A percentile compares a stretch with the other conserved stretches of the same genome.
These are phyloP conservation scores for Bryoerythrophyllum caledonicum DNA, from an alignment of 225 moss, liverwort and hornwort species.

Conservation along the genomic window DNA sequence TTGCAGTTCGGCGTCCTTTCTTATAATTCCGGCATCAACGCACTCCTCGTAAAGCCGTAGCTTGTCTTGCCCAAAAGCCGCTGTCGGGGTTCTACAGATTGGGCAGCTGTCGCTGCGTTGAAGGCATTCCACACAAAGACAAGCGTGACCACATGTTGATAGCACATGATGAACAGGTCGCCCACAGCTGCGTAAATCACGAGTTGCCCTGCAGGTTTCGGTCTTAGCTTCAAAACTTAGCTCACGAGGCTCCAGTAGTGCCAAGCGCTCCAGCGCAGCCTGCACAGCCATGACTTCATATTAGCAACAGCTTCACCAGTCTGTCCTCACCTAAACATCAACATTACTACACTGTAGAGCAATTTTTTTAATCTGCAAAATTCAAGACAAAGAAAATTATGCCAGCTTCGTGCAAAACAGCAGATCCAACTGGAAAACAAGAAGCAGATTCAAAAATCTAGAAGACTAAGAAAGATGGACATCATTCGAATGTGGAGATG, in stretches of 20 bases:
- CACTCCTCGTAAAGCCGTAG: conserved; percentile 89
- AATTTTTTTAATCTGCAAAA: not conserved
- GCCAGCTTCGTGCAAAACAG: not conserved
- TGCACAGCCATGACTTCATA: conserved; percentile 23
- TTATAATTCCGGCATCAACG: conserved; percentile 70
- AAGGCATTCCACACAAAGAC: conserved; percentile 83
- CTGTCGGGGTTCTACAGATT: conserved; percentile 79
- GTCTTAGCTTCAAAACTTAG: conserved; percentile 89
- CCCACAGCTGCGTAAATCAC: conserved; percentile 94
- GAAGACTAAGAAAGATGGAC: not conserved
- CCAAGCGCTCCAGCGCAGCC: conserved; percentile 85
- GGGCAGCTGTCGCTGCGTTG: conserved; percentile 80
- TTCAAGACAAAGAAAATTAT: not conserved
- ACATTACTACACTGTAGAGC: not conserved
- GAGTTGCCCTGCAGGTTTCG: conserved; percentile 85
- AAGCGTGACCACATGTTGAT: conserved; percentile 88
- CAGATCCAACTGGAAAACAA: not conserved
- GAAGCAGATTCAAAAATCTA: not conserved
- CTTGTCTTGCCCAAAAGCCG: conserved; percentile 57
- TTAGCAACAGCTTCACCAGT: conserved; percentile 12
- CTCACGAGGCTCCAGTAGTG: conserved; percentile 73
- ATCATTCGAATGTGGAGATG: not conserved
- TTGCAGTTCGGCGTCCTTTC: conserved; percentile 54
- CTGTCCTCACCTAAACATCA: not conserved
- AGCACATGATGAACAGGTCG: conserved; percentile 71